Evolutionary conservation across 768 basidiomycete species (phyloP).

Genomic region (Erythrobasidium yunnanense): DNA sequence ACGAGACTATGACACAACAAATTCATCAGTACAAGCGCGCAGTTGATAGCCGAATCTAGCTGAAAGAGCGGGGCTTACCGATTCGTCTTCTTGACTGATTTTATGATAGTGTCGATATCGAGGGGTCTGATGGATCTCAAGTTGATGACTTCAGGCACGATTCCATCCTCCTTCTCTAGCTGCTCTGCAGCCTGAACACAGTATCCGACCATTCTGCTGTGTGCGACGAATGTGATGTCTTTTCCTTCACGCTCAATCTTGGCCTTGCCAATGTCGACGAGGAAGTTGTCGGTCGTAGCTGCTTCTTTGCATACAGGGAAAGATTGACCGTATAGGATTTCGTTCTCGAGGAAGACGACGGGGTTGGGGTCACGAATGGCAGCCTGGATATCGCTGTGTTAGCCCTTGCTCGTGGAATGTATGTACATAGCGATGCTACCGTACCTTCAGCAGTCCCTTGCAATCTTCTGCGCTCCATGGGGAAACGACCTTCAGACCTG

Average conservation of each 20-base stretch:
- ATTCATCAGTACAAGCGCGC: not conserved
- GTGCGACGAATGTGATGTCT: conserved; percentile 91
- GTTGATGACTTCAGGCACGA: conserved; percentile 97
- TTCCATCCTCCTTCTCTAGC: conserved; percentile 79
- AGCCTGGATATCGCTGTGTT: conserved; percentile 47
- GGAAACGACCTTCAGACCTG: conserved; percentile 92
- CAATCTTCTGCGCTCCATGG: conserved; percentile 99
- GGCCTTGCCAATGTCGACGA: conserved; percentile 92
- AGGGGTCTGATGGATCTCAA: conserved; percentile 88
- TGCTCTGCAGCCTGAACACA: conserved; percentile 85
- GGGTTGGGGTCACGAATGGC: conserved; percentile 98
- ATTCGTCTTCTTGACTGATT: conserved; percentile 97
- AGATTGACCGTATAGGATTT: conserved; percentile 92
- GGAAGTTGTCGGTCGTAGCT: conserved; percentile 87
- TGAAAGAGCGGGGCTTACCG: too few species aligned
- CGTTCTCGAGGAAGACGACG: conserved; percentile 97
- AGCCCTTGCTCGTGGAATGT: not conserved
- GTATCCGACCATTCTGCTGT: conserved; percentile 96
- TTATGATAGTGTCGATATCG: conserved; percentile 93
- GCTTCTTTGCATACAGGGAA: conserved; percentile 86
- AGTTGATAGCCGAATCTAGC: too few species aligned
- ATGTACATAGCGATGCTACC: conserved; percentile 25
- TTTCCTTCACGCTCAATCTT: conserved; percentile 87
- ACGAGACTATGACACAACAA: conserved; percentile 53
- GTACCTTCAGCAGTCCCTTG: conserved; percentile 89